These are phyloP conservation scores for Mortierella alpina DNA, from an alignment of 192 early-diverging fungal genomes.

Conservation along the genomic window DNA sequence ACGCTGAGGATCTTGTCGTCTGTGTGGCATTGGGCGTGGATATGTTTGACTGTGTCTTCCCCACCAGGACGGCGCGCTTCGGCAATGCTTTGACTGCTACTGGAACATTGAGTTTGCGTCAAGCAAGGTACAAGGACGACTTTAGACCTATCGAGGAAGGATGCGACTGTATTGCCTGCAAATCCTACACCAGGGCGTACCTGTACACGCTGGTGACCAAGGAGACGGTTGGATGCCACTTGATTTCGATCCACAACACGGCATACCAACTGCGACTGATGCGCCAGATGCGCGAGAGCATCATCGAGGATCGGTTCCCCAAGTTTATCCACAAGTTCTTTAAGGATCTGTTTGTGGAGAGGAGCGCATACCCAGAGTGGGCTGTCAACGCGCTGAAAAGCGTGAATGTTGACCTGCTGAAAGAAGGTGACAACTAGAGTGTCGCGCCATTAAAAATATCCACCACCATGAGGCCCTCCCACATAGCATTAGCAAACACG, in stretches of 20 bases:
- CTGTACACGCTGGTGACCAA: slow-evolving; percentile 74
- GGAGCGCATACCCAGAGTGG: slow-evolving; percentile 75
- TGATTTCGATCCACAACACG: slow-evolving; percentile 86
- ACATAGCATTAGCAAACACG: too few relatives aligned
- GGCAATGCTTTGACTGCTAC: slow-evolving; percentile 84
- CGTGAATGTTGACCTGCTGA: slow-evolving; percentile 71
- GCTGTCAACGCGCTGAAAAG: slow-evolving; percentile 77
- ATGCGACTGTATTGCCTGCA: slow-evolving; percentile 83
- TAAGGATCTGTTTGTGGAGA: slow-evolving; percentile 69
- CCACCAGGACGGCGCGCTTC: slow-evolving; percentile 90
- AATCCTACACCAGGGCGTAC: slow-evolving; percentile 78
- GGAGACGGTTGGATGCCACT: slow-evolving; percentile 85
- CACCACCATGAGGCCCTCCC: too few relatives aligned
- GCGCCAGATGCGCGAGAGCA: slow-evolving; percentile 78
- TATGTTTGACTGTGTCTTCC: slow-evolving; percentile 94
- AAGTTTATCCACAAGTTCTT: slow-evolving; percentile 77
- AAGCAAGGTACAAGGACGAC: slow-evolving; percentile 71
- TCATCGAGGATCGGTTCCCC: slow-evolving; percentile 77
- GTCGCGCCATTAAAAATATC: too few relatives aligned
- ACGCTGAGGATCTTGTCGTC: slow-evolving; percentile 86
- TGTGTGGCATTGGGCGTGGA: slow-evolving; percentile 89
- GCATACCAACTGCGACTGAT: slow-evolving; percentile 88
- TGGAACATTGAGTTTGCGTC: slow-evolving; percentile 74
- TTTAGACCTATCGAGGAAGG: slow-evolving; percentile 78
- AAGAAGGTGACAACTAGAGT: slow-evolving; percentile 13